Conservation (phyloP, 2,329 filamentous ascomycete species). For the Fusarium chlamydosporum region DNA sequence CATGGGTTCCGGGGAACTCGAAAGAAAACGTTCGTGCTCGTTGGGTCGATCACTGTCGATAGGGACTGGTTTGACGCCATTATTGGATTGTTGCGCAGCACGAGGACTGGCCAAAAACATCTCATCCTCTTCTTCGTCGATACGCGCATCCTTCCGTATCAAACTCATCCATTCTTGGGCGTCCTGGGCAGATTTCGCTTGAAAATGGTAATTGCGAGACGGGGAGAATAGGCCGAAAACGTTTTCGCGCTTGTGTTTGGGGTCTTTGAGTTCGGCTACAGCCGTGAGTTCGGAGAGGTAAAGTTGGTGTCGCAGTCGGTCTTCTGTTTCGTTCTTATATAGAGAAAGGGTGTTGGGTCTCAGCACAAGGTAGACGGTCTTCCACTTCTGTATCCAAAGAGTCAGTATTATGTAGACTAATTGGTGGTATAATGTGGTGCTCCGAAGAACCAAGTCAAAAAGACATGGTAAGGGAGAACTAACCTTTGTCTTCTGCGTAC, state of each 20-base stretch:
- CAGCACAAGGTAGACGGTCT: constrained; percentile 88
- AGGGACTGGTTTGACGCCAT: constrained; percentile 37
- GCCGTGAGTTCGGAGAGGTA: constrained; percentile 91
- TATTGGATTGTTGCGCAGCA: constrained; percentile 63
- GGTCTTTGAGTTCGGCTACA: constrained; percentile 88
- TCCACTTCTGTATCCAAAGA: constrained; percentile 79
- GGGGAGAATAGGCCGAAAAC: constrained; percentile 95
- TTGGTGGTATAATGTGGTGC: background rate
- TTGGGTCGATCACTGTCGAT: constrained; percentile 45
- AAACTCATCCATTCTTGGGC: constrained; percentile 88
- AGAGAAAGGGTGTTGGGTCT: constrained; percentile 91
- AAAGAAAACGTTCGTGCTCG: constrained; percentile 62
- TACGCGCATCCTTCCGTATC: constrained; percentile 83
- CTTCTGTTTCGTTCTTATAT: constrained; percentile 93
- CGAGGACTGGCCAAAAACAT: constrained; percentile 79
- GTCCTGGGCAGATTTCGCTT: constrained; percentile 79
- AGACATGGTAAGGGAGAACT: constrained; percentile 23
- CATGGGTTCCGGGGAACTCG: constrained; percentile 74
- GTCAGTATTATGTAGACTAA: constrained; percentile 40
- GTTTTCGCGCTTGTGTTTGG: constrained; percentile 87
- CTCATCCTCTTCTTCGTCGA: constrained; percentile 90
- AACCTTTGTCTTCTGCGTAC: constrained; percentile 95
- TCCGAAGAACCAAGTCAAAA: background rate
- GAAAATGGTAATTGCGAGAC: constrained; percentile 90
- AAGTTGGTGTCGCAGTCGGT: constrained; percentile 89